Evolutionary conservation across 495 filamentous ascomycete genomes (phyloP).

Genomic region (Daldinia concentrica): DNA sequence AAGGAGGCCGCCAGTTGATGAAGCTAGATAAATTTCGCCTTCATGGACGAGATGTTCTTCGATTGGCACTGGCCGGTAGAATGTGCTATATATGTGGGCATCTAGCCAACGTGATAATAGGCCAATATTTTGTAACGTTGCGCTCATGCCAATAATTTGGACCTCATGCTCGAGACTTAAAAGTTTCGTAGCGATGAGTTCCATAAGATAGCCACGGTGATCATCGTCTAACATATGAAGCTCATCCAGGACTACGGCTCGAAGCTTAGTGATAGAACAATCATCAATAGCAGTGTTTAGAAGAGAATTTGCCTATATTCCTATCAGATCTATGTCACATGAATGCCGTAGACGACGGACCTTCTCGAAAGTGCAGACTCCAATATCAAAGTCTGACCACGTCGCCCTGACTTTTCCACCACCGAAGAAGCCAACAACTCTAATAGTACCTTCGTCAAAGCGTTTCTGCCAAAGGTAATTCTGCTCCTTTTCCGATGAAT

Average conservation of each 20-base stretch:
- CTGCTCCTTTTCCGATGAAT: constrained; percentile 36
- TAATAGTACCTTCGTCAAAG: constrained; percentile 60
- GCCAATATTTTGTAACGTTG: constrained; percentile 78
- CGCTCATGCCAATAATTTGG: constrained; percentile 86
- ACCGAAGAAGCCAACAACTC: constrained; percentile 78
- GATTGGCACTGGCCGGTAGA: constrained; percentile 77
- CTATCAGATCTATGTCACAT: constrained; percentile 30
- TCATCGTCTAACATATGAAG: constrained; percentile 86
- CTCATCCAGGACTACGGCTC: constrained; percentile 79
- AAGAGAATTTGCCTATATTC: constrained; percentile 75
- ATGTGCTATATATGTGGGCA: constrained; percentile 76
- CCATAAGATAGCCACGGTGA: constrained; percentile 80
- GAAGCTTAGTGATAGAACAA: constrained; percentile 69
- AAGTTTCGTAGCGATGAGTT: constrained; percentile 82
- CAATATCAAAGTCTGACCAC: constrained; percentile 82
- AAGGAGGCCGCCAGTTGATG: constrained; percentile 68
- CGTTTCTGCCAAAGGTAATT: constrained; percentile 52
- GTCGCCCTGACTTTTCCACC: constrained; percentile 70
- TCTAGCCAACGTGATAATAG: constrained; percentile 76
- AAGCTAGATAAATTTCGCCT: constrained; percentile 71
- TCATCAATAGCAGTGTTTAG: constrained; percentile 81
- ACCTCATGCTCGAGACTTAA: constrained; percentile 72
- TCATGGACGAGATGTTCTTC: constrained; percentile 82
- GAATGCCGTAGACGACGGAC: constrained; percentile 49
- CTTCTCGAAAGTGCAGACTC: constrained; percentile 87